Evolutionary conservation across 1,139 yeast genomes (phyloP).

Genomic region (Pichia sp.): DNA sequence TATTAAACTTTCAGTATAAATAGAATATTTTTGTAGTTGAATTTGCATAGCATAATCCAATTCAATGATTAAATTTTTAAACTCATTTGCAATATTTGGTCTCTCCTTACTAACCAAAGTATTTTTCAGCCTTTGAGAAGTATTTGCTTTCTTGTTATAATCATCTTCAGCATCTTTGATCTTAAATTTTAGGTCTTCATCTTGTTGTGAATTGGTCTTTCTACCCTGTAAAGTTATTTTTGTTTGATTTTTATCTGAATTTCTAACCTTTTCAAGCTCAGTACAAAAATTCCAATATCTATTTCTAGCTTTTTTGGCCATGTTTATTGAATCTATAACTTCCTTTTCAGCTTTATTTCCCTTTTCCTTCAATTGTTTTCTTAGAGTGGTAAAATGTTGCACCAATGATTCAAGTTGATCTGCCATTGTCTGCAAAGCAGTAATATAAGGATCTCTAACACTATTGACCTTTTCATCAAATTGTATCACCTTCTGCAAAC

Average conservation of each 20-base stretch:
- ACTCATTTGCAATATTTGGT: slow-evolving; percentile 67
- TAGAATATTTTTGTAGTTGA: slow-evolving; percentile 83
- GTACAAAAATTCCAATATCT: slow-evolving; percentile 78
- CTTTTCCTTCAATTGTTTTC: slow-evolving; percentile 77
- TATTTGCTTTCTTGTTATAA: slow-evolving; percentile 68
- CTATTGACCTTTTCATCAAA: slow-evolving; percentile 66
- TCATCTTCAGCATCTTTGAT: slow-evolving; percentile 83
- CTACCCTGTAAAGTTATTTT: slow-evolving; percentile 72
- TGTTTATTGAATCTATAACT: slow-evolving; percentile 69
- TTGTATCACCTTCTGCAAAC: slow-evolving; percentile 63
- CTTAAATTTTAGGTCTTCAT: slow-evolving; percentile 78
- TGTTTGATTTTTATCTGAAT: slow-evolving; percentile 74
- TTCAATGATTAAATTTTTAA: slow-evolving; percentile 75
- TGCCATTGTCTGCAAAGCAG: slow-evolving; percentile 76
- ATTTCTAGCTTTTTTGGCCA: slow-evolving; percentile 83
- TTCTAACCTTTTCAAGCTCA: slow-evolving; percentile 77
- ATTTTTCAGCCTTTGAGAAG: slow-evolving; percentile 67
- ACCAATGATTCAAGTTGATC: slow-evolving; percentile 77
- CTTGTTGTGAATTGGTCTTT: slow-evolving; percentile 81
- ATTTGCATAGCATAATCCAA: slow-evolving; percentile 84
- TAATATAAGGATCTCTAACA: slow-evolving; percentile 72
- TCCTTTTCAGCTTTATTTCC: slow-evolving; percentile 78
- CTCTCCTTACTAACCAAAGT: slow-evolving; percentile 68
- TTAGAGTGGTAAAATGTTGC: slow-evolving; percentile 58
- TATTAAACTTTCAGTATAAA: slow-evolving; percentile 76